A percentile compares a stretch with the other conserved stretches of the same genome.
phyloP scores from a whole-genome alignment of 441 rosid genomes.

The Euphorbia schlechtendalii region DNA sequence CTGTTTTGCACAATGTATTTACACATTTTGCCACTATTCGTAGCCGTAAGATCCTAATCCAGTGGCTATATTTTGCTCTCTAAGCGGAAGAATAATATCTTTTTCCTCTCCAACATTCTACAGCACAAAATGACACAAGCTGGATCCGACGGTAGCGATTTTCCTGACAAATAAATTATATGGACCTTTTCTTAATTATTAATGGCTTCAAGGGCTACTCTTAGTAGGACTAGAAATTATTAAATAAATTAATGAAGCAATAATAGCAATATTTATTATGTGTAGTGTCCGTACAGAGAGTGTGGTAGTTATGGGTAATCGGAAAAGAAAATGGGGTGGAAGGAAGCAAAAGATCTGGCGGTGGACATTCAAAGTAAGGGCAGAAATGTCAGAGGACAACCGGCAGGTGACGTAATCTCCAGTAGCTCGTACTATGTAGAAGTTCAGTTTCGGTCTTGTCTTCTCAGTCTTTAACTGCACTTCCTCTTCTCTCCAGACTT shows the following conservation, averaged over 20 bases:
- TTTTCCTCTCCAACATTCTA: constrained; percentile 1
- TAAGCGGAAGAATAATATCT: neutral
- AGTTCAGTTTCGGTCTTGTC: neutral
- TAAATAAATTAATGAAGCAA: neutral
- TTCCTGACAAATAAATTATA: neutral
- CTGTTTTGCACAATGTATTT: neutral
- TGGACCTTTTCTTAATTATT: neutral
- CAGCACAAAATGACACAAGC: neutral
- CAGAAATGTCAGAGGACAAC: neutral
- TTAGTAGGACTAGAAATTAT: no score
- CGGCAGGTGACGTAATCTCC: constrained; percentile 31
- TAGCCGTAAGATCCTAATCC: constrained; percentile 4
- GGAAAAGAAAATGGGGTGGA: neutral
- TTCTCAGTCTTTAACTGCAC: neutral
- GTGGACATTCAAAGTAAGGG: constrained; percentile 22
- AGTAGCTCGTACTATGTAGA: constrained; percentile 16
- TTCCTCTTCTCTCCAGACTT: neutral
- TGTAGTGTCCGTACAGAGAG: constrained; percentile 1
- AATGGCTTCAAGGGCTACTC: neutral
- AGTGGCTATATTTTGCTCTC: neutral
- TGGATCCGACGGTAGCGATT: constrained; percentile 9
- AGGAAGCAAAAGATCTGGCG: constrained; percentile 41
- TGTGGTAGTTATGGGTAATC: neutral
- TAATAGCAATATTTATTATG: neutral
- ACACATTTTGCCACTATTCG: neutral